Conservation (phyloP, 306 rosid species). For the Quercus aquifolioides region DNA sequence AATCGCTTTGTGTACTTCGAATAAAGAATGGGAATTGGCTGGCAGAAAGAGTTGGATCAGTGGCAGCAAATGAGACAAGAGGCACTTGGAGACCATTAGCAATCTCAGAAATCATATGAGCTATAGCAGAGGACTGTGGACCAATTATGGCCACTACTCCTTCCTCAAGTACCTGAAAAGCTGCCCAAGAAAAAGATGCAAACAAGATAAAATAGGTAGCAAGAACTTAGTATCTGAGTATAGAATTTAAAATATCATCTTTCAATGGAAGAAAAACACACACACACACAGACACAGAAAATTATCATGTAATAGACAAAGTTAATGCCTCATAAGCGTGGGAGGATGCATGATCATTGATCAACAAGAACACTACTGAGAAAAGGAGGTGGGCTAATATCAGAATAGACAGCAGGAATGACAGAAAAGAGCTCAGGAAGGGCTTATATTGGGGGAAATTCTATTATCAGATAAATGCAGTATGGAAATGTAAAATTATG, state of each 20-base stretch:
- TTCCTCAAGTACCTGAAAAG: conserved; percentile 73
- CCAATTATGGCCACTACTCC: conserved; percentile 74
- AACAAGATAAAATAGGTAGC: conserved; percentile 20
- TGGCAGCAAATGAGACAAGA: conserved; percentile 84
- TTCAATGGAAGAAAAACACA: background rate
- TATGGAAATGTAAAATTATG: background rate
- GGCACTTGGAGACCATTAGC: conserved; percentile 87
- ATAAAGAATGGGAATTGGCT: conserved; percentile 86
- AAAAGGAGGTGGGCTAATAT: conserved; percentile 1
- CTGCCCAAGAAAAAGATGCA: conserved; percentile 40
- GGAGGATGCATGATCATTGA: conserved; percentile 17
- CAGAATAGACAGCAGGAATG: background rate
- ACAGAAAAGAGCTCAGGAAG: background rate
- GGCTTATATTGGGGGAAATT: background rate
- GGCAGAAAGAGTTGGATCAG: conserved; percentile 87
- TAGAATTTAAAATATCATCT: background rate
- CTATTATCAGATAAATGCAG: background rate
- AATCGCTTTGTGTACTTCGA: conserved; percentile 67
- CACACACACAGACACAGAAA: too few relatives aligned
- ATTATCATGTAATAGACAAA: too few relatives aligned
- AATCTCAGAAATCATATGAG: conserved; percentile 73
- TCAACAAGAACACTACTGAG: conserved; percentile 14
- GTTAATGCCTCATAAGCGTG: background rate
- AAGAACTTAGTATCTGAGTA: conserved; percentile 21
- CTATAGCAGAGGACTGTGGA: conserved; percentile 80